Evolutionary conservation across 169 alveolate species (phyloP), one percentile per base, ranked within the genome.

Genomic region (Plasmodium adleri): DNA sequence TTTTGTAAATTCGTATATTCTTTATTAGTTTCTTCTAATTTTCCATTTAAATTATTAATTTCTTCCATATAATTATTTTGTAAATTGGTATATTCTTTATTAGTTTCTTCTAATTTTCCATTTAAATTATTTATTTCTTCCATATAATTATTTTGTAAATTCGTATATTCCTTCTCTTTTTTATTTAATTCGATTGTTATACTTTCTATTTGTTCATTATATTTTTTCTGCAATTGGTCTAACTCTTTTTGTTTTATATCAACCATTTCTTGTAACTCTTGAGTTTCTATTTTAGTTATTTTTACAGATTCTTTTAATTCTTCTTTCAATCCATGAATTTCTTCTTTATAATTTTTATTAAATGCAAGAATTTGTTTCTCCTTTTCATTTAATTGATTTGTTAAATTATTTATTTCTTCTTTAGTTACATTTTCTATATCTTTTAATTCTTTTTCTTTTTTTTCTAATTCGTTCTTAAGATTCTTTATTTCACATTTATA

Each of bases 381-480:
- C 10, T 56, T 22, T n/a, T 72, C 70, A 8, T 66, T 66, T 52
- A 75, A 43, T 28, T 76, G 54, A 10, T 43, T 64, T 49, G 54
- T 68, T 60, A 80, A 52, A 5, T 8, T 24, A 60, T 24, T 43
- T 10, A 80, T 68, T 80, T 66, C 83, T 13, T 60, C 73, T 13
- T 68, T 32, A 64, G 67, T 56, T 5, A 28, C 24, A 9, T 68
- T 80, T 80, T 58, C 56, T 68, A 80, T 32, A 22, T 80, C 83
- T 49, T 54, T 43, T 67, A 80, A 43, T 67, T 80, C 90, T 49
- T 43, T 80, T 60, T 80, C 90, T 24, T 80, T 80, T 71, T 80
- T 80, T 26, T 49, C 73, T 17, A 80, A 52, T 15, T 71, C 39
- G 15, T 60, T 67, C 13, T 67, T 80, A 28, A 80, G 58, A 68